Evolutionary conservation across 495 filamentous ascomycete species (phyloP).

Genomic region (Neurospora tetraspora): DNA sequence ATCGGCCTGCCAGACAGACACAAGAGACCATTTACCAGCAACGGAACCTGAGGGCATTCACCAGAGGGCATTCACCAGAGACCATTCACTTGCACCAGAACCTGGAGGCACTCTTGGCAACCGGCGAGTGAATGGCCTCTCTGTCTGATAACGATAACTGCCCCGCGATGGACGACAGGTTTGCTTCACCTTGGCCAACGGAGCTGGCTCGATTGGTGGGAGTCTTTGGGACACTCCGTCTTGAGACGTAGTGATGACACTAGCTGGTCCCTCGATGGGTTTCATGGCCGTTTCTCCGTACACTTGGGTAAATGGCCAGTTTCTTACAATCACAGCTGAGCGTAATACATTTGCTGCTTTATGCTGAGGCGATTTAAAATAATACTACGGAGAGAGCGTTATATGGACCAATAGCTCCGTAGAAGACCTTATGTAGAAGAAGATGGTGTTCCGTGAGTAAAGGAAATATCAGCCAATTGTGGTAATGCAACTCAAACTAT

Average conservation of each 20-base stretch:
- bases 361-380: too few species aligned
- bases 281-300: too few species aligned
- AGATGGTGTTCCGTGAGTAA: not conserved
- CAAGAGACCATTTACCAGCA: not conserved
- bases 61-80: not conserved
- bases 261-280: too few species aligned
- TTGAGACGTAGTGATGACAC: too few species aligned
- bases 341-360: too few species aligned
- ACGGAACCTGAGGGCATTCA: not conserved
- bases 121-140: not conserved
- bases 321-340: too few species aligned
- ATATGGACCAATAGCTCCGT: too few species aligned
- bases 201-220: not conserved
- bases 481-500: not conserved
- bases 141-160: not conserved
- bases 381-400: too few species aligned
- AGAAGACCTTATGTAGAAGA: too few species aligned
- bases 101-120: not conserved
- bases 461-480: too few species aligned
- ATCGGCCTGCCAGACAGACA: not conserved
- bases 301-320: too few species aligned
- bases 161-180: not conserved
- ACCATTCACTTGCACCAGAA: not conserved
- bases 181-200: not conserved
- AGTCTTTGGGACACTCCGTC: not conserved